Evolutionary conservation across 805 yeast genomes (phyloP), one percentile per base, ranked within the genome.

Genomic region (Spathaspora hagerdaliae): DNA sequence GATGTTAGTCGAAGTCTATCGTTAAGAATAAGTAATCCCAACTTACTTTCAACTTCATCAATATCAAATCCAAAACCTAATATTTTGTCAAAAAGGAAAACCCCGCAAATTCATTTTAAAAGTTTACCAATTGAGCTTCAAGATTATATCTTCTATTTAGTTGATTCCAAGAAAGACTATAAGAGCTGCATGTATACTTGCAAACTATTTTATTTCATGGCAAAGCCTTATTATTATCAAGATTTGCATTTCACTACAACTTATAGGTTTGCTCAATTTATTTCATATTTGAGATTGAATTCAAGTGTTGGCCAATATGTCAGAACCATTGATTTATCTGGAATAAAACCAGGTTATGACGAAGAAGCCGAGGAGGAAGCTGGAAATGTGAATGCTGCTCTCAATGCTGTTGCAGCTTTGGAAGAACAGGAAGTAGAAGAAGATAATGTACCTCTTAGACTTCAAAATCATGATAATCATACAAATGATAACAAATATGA

Each of bases 241-340:
- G 49, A 63, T 7, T 81, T 91, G 3, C 49, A 55, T 11, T 76
- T 89, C 52, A 76, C 80, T 0, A 82, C 95, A 2, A 83, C 91
- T 6, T 89, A 85, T 58, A 68, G 96, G 36, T 77, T 87, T 38
- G 94, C 88, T 0, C 96, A 89, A 62, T 82, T 89, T 55, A 80
- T 89, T 5, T 74, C 90, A 1, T 74, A 82, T 5, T 61, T 89
- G n/a, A 70, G 85, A 38, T 69, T 76, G 44, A 75, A 77, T 51
- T 72, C 78, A 7, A 65, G 67, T 2, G 72, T 85, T 43, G 90
- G 91, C 0, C 55, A 58, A 24, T 71, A 74, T 47, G 86, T 89
- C 2, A 73, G 73, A 51, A 47, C 54, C 0, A 57, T 89, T 37
- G 87, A 89, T 57, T 60, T 89, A 26, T 82, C 91, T 0, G 60